A percentile compares a stretch with the other conserved stretches of the same genome.
phyloP scores from a whole-genome alignment of 2,329 filamentous ascomycete genomes.

The Trichoderma semiorbis region DNA sequence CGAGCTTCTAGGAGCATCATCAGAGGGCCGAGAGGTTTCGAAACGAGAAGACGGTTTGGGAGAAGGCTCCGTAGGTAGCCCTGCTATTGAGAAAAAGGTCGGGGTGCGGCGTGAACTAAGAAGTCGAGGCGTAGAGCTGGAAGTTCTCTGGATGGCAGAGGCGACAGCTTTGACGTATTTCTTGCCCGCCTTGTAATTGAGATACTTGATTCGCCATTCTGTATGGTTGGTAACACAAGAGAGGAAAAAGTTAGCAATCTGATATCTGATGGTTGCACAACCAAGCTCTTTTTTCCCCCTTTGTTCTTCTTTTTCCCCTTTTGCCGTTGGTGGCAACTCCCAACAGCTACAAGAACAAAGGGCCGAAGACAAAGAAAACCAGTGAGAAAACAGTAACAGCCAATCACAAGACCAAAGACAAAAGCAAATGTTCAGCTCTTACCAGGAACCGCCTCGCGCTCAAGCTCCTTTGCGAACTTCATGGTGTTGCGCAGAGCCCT shows the following conservation, averaged over 20 bases:
- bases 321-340: not conserved
- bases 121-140: conserved; percentile 47
- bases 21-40: not conserved
- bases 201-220: conserved; percentile 92
- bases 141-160: conserved; percentile 63
- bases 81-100: conserved; percentile 25
- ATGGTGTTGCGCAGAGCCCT: conserved; percentile 36
- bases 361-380: not conserved
- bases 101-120: conserved; percentile 33
- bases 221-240: not conserved
- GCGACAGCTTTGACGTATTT: conserved; percentile 85
- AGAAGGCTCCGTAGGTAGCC: not conserved
- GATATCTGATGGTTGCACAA: not conserved
- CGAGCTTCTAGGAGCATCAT: not conserved
- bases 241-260: not conserved
- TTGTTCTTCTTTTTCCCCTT: not conserved
- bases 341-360: not conserved
- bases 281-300: not conserved
- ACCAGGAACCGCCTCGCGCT: conserved; percentile 83
- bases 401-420: not conserved
- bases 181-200: conserved; percentile 94
- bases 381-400: not conserved
- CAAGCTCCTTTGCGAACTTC: conserved; percentile 74
- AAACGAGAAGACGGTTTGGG: not conserved
- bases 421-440: conserved; percentile 16